Base-by-base conservation (phyloP, 1,139 yeast species). In the Nakaseomyces kungkrabaensis region DNA sequence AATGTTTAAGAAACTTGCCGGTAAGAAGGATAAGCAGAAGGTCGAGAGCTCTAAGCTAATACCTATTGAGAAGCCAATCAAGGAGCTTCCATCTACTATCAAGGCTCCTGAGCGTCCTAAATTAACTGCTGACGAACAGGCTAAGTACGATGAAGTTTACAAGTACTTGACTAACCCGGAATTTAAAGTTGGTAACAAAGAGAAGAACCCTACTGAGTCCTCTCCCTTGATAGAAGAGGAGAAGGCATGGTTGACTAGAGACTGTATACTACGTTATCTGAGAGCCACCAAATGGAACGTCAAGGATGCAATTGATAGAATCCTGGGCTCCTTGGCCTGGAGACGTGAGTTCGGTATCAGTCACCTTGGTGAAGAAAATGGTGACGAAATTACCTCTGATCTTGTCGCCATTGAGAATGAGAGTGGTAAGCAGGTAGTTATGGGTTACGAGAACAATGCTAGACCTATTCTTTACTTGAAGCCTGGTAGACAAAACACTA, bases 401-500 rank as follows among this genome's bases (percentile, higher is more conserved):
- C 59, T 78, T 42, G 85, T 86, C 1, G 75, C 77, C 5, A 73
- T 71, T 1, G 97, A 90, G 69, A 85, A 85, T 65, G 82, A 76
- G 61, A 82, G 95, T 0, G 98, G 98, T 45, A 92, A 92, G 66
- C 85, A 90, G 62, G 81, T 90, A 37, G 80, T 89, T 52, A 70
- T 92, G 38, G 98, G 98, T 9, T 92, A 76, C 63, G 98, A 92
- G 64, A 82, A 83, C 58, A 90, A 85, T 59, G 78, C 84, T 52
- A 76, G 98, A 60, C 97, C 98, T 1, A 88, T 96, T 61, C 71
- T 92, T 43, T 90, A 88, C 63, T 74, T 92, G 60, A 81, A 88
- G 63, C 94, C 95, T 5, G 97, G 97, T 13, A 79, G 94, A 63
- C 97, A 92, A 66, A 92, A 92, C 68, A 92, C 98, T 11, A 80